These are phyloP conservation scores for Vanrija humicola DNA, from an alignment of 1,284 basidiomycete species.

Conservation along the genomic window DNA sequence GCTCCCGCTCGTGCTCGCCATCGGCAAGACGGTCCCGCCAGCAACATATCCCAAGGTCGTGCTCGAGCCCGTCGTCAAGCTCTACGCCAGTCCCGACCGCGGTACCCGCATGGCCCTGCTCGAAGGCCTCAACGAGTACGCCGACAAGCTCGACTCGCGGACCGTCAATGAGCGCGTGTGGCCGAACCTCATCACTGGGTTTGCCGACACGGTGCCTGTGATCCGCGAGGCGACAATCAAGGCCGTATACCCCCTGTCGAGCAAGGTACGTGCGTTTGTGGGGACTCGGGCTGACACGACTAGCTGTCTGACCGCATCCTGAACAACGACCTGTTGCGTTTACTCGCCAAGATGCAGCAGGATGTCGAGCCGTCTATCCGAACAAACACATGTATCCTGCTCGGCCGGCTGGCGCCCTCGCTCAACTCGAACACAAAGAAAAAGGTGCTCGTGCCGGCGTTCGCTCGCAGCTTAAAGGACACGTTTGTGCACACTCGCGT, in stretches of 20 bases:
- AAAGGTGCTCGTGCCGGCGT: constrained; percentile 94
- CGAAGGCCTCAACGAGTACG: constrained; percentile 78
- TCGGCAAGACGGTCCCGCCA: constrained; percentile 68
- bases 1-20: constrained; percentile 73
- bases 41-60: constrained; percentile 69
- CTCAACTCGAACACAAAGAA: constrained; percentile 83
- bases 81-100: constrained; percentile 83
- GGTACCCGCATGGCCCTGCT: constrained; percentile 90
- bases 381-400: constrained; percentile 94
- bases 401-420: constrained; percentile 82
- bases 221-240: constrained; percentile 93
- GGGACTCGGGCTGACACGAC: constrained; percentile 35
- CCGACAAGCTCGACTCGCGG: constrained; percentile 80
- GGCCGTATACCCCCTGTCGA: constrained; percentile 75
- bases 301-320: constrained; percentile 81
- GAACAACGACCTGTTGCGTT: constrained; percentile 92
- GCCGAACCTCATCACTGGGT: constrained; percentile 92
- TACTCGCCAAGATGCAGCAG: constrained; percentile 87
- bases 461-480: constrained; percentile 85
- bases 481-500: constrained; percentile 88
- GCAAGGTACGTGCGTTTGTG: constrained; percentile 59
- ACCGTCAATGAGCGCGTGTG: constrained; percentile 84
- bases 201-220: constrained; percentile 86
- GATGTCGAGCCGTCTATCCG: constrained; percentile 92
- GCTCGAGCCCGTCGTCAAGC: constrained; percentile 71